A percentile compares a stretch with the other conserved stretches of the same genome.
phyloP scores from a whole-genome alignment of 768 basidiomycete species.

The Boletus huronensis region DNA sequence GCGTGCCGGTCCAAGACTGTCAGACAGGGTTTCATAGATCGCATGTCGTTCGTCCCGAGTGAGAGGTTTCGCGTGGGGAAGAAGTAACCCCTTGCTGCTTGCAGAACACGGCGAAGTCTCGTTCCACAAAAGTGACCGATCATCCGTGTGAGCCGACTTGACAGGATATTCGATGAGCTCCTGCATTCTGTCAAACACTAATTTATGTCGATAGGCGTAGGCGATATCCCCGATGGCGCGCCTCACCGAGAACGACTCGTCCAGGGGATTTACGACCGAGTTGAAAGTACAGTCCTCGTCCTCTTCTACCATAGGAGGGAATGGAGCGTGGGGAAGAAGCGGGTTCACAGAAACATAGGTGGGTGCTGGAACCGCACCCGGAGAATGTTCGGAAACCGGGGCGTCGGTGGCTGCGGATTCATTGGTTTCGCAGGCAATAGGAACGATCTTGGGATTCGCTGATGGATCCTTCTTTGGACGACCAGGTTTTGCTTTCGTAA shows the following conservation, averaged over 20 bases:
- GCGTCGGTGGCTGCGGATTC: slow-evolving; percentile 3
- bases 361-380: slow-evolving; percentile 2
- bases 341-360: slow-evolving; percentile 28
- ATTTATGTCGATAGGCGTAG: slow-evolving; percentile 26
- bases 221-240: slow-evolving; percentile 29
- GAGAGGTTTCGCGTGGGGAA: slow-evolving; percentile 31
- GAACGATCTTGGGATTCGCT: slow-evolving; percentile 4
- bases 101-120: slow-evolving; percentile 20
- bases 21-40: slow-evolving; percentile 50
- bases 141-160: slow-evolving; percentile 8
- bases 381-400: slow-evolving; percentile 9
- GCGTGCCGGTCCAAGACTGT: slow-evolving; percentile 42
- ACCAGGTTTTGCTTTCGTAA: slow-evolving; percentile 31
- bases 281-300: slow-evolving; percentile 13
- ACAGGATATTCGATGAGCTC: slow-evolving; percentile 18
- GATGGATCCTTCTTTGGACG: slow-evolving; percentile 26
- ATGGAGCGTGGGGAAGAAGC: slow-evolving; percentile 13
- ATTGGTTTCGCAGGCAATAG: slow-evolving; percentile 7
- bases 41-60: slow-evolving; percentile 45
- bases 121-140: slow-evolving; percentile 11
- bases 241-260: slow-evolving; percentile 27
- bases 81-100: slow-evolving; percentile 12
- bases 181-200: slow-evolving; percentile 27
- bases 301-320: slow-evolving; percentile 1
- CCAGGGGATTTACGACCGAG: slow-evolving; percentile 17